Evolutionary conservation across 371 early-diverging fungal genomes (phyloP), one percentile per base, ranked within the genome.

Genomic region (Rhizopus microsporus): DNA sequence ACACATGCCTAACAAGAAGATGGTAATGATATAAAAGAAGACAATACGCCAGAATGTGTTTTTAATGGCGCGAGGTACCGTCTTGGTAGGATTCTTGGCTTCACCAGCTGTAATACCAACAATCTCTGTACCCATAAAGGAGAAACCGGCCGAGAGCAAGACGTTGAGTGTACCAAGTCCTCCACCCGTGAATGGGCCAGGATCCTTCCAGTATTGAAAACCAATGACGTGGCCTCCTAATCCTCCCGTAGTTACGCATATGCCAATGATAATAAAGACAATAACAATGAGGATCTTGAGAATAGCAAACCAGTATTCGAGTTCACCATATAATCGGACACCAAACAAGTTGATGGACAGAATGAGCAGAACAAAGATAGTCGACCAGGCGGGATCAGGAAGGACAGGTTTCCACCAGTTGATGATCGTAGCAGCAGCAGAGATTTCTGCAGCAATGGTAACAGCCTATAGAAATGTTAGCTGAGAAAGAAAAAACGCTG

Each of bases 51-150:
- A 84, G 51, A 89, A 83, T 38, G 86, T 82, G 17, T 82, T 81
- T 43, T 80, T 76, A 51, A 88, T 87, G 10, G 88, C 89, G 9
- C 81, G 79, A 38, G 90, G 90, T 2, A 90, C 84, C 23, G 87
- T 85, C 56, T 79, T 77, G 7, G 81, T 77, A 56, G 78, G 88
- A 43, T 85, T 87, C 52, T 78, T 78, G 44, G 81, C 81, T 67
- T 85, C 86, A 54, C 78, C 85, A 38, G 82, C 83, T 45, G 85
- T 82, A 51, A 86, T 74, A 62, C 85, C 86, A 38, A 74, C 73
- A 46, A 88, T 78, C 67, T 88, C 91, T 3, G 92, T 90, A 16
- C 95, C 95, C 44, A 91, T 90, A 74, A 91, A 93, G 13, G 89
- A 83, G 62, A 90, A 94, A 59, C 90, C 92, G n/a, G 88, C 89